Evolutionary conservation across 768 basidiomycete species (phyloP).

Genomic region (Amanita rimosa): DNA sequence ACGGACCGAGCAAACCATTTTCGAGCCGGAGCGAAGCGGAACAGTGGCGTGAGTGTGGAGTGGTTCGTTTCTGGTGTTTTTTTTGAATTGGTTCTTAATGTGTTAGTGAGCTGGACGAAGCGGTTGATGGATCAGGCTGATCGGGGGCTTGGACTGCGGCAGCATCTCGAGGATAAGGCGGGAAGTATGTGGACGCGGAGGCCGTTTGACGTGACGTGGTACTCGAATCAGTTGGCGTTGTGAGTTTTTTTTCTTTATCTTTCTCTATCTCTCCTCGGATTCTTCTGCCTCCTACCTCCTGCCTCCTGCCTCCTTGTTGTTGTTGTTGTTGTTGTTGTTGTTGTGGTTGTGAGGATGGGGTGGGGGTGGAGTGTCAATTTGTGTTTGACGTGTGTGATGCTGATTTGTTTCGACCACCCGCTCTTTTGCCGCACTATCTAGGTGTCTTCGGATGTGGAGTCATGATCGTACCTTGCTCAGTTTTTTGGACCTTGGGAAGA

Average conservation of each 20-base stretch:
- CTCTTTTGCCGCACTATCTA: conserved; percentile 13
- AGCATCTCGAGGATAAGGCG: conserved; percentile 34
- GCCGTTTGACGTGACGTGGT: conserved; percentile 66
- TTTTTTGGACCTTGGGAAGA: conserved; percentile 57
- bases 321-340: too few species aligned
- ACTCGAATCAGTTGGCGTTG: conserved; percentile 55
- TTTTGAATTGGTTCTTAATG: not conserved
- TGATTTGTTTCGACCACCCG: too few species aligned
- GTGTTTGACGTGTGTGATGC: too few species aligned
- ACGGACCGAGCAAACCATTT: conserved; percentile 1
- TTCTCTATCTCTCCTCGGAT: too few species aligned
- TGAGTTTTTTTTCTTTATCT: too few species aligned
- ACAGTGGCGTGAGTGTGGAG: conserved; percentile 59
- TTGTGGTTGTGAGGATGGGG: too few species aligned
- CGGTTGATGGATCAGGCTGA: conserved; percentile 54
- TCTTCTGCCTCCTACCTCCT: too few species aligned
- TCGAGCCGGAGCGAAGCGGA: conserved; percentile 65
- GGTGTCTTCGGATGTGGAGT: conserved; percentile 57
- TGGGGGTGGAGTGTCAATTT: too few species aligned
- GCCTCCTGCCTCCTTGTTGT: not conserved
- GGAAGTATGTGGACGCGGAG: conserved; percentile 45
- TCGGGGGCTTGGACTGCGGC: conserved; percentile 33
- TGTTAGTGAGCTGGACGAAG: conserved; percentile 55
- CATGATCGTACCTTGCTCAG: conserved; percentile 44
- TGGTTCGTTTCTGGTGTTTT: not conserved